Evolutionary conservation across 2,329 filamentous ascomycete genomes (phyloP), one percentile per base, ranked within the genome.

Genomic region (Trichoderma simmonsii): DNA sequence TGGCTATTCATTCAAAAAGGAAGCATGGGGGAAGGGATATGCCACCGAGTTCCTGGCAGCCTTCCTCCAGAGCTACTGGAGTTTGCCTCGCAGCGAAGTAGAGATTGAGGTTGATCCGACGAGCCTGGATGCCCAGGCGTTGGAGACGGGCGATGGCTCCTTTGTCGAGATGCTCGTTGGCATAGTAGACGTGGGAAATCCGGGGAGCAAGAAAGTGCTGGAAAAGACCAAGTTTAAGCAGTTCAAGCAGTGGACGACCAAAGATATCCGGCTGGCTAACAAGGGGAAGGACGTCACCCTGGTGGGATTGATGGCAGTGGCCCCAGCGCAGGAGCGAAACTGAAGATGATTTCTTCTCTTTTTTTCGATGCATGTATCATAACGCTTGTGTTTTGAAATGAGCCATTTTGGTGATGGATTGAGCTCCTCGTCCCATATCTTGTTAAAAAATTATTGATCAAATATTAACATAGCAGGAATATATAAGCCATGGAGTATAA

Each of bases 1-100:
- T 24, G 87, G 87, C n/a, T 89, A 88, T 76, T 81, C 87, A 77
- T 76, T 89, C 63, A 79, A 80, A 56, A 80, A 78, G 61, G 82
- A 85, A 72, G 74, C 77, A 62, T 89, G 87, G 86, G 84, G 84
- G 1, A 80, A 79, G 48, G 86, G 86, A 6, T 83, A 86, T 73
- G 86, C 83, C 43, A 87, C 84, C 3, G 86, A 89, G 77, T 85
- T 86, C 64, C 67, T 88, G 54, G 77, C 72, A 57, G 86, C 77
- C 1, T 85, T 83, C 68, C 59, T 85, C 21, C 72, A 73, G 14
- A 76, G 77, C 30, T 88, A 83, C 81, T 83, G 81, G 77, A 75
- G 74, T 36, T 78, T 87, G 75, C 82, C 83, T 61, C 78, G 85
- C 73, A 78, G 74, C 61, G 81, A 80, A 72, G 73, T 77, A 3